Conservation (phyloP, 2,329 filamentous ascomycete genomes). For the Aureobasidium sp. region DNA sequence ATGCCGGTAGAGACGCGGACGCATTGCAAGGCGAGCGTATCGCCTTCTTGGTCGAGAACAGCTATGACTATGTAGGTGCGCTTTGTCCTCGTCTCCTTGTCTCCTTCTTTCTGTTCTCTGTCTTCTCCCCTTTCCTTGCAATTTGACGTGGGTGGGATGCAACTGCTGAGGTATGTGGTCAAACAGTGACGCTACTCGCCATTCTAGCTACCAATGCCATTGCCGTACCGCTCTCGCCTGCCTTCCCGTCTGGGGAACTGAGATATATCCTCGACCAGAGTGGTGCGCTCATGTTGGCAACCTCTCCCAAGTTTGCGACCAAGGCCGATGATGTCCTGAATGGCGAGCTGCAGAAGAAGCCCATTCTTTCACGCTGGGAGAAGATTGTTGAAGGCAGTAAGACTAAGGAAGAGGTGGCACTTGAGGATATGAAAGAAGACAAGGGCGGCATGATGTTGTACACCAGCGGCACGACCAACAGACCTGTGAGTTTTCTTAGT, state of each 20-base stretch:
- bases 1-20: conserved; percentile 38
- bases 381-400: conserved; percentile 53
- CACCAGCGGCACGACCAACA: conserved; percentile 61
- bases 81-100: conserved; percentile 8
- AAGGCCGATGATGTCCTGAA: conserved; percentile 70
- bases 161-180: conserved; percentile 1
- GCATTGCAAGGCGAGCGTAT: conserved; percentile 71
- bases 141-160: not conserved
- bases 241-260: conserved; percentile 76
- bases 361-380: conserved; percentile 55
- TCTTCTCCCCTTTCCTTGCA: not conserved
- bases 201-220: conserved; percentile 80
- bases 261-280: conserved; percentile 91
- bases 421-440: conserved; percentile 23
- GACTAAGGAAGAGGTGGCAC: not conserved
- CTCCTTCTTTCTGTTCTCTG: not conserved
- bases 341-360: conserved; percentile 52
- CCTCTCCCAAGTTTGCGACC: conserved; percentile 66
- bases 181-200: conserved; percentile 74
- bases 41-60: conserved; percentile 89
- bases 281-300: conserved; percentile 66
- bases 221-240: conserved; percentile 79
- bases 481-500: conserved; percentile 58
- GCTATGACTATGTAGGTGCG: conserved; percentile 97
- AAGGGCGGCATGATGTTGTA: conserved; percentile 82